Base-by-base conservation (phyloP, 352 stramenopile species). In the Saprolegnia parasitica region DNA sequence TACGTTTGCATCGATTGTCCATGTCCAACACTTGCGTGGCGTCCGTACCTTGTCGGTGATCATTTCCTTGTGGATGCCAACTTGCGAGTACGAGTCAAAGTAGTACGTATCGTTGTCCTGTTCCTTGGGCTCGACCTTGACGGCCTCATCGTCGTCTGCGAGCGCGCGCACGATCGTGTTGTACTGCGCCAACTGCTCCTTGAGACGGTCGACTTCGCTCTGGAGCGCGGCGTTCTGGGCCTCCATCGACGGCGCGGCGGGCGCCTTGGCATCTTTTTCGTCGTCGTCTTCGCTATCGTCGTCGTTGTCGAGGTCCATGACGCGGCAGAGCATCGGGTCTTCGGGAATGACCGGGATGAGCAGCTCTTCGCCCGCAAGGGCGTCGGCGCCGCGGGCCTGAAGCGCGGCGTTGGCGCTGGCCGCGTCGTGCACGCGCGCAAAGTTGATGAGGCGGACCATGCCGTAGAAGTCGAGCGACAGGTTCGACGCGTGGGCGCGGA, bases 51-150 rank as follows among this genome's bases (percentile, higher is more conserved):
- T 74, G 71, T 93, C 86, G 35, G 82, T 90, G 77, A 93, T 90
- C 86, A 93, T 93, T 80, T 99, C 96, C 76, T 98, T 95, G 76
- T 99, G 96, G 76, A 99, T 99, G 39, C 93, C 91, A 77, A 98
- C 96, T 71, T 99, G 96, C 50, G 94, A 98, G 78, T 99, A 99
- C 62, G 93, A 98, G 77, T 99, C 94, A 64, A 98, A 99, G 79
- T 99, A 99, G 77, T 99, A 99, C 74, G 86, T 91, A 73, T 93
- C 83, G 56, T 91, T 91, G 72, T 95, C 84, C 35, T 67, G 49
- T 0, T 76, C 79, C 29, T 76, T 73, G 23, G 76, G 60, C 6
- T 81, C 74, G 9, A 79, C 71, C 0, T 74, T 71, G 0, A 65
- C 62, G 0, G 42, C 32, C 13, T 49, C 75, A 21, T 91, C 83